Evolutionary conservation across 257 asterid genomes (phyloP), one percentile per base, ranked within the genome.

Genomic region (Scutellaria barbata): DNA sequence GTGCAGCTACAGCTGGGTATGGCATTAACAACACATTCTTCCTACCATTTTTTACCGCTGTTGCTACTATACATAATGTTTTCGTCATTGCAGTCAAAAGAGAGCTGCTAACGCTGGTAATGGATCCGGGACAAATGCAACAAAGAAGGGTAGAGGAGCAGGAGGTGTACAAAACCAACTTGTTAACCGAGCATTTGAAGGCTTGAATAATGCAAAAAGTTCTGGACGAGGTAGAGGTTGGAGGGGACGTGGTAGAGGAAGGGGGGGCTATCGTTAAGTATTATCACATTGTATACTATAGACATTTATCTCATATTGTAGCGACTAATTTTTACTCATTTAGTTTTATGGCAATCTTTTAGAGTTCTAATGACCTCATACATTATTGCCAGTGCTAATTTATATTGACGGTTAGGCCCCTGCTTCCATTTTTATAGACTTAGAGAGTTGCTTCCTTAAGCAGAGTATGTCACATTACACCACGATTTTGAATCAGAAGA

Each of bases 141-240:
- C 53, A 13, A 93, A 93, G 86, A 93, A 77, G 84, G 85, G 90
- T 30, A 77, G 96, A 77, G 97, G 89, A 53, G 81, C 69, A 18
- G 93, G 92, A 48, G 88, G 88, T 46, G 37, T 73, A 43, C 95
- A 83, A 66, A 86, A 82, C 82, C 95, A 89, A 81, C 91, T 93
- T 17, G 77, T 90, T 48, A 84, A 83, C 77, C 86, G 81, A 81
- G 96, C 96, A 52, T 89, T 90, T 77, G 89, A 80, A 80, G 96
- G 92, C 39, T 61, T 93, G 69, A 74, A 66, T 4, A 82, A 76
- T 0, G 73, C 82, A 37, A 78, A 92, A 65, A 41, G 82, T 8
- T 83, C 81, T 5, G 83, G 92, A n/a, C 72, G 90, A 55, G 84
- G 93, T 5, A 85, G 91, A 57, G 85, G 97, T 59, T 79, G 86